A percentile compares a stretch with the other conserved stretches of the same genome.
These are phyloP conservation scores for Solanum sparsipilum DNA, from an alignment of 257 asterid species.

Conservation along the genomic window DNA sequence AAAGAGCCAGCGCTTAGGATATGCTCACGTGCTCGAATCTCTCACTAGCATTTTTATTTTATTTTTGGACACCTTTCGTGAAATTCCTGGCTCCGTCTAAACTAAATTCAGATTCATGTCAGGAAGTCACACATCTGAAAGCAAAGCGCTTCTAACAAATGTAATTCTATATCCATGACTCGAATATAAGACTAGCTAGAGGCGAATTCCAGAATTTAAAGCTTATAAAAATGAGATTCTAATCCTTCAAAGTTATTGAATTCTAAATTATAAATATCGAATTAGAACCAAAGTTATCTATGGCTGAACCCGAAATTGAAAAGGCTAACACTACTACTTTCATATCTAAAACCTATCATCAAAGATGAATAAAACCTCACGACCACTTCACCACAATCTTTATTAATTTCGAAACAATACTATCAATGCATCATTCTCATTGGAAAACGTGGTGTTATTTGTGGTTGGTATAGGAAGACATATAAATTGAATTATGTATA, in stretches of 20 bases:
- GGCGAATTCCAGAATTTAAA: not conserved
- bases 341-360: not conserved
- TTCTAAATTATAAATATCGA: not conserved
- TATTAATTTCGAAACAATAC: not conserved
- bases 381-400: fast-evolving
- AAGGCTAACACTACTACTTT: not conserved
- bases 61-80: not conserved
- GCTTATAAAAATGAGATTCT: not conserved
- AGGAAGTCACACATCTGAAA: not conserved
- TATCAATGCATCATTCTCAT: not conserved
- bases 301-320: fast-evolving
- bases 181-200: not conserved
- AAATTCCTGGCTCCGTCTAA: fast-evolving
- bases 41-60: too few relatives aligned
- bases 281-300: not conserved
- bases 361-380: not conserved
- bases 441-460: not conserved
- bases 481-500: not conserved
- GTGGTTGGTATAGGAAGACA: not conserved
- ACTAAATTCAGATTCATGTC: not conserved
- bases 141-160: not conserved
- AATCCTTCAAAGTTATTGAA: not conserved
- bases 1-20: too few relatives aligned
- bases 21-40: too few relatives aligned
- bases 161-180: not conserved